phyloP scores from a whole-genome alignment of 75 land plant genomes.

The Pinus taeda region DNA sequence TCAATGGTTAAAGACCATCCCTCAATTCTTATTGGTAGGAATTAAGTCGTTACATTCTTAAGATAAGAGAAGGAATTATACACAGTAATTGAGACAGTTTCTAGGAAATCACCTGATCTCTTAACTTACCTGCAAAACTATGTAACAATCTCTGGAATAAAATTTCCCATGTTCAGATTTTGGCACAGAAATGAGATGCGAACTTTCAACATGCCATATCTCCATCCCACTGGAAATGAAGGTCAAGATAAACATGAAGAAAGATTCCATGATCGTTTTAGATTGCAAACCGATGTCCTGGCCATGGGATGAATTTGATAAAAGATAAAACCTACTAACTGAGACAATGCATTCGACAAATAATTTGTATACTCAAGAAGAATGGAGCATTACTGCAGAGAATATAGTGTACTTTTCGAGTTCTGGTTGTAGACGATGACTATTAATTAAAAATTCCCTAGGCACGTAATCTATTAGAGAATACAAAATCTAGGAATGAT shows the following conservation, averaged over 20 bases:
- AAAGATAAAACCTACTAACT: not conserved
- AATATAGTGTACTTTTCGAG: not conserved
- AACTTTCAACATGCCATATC: constrained; percentile 46
- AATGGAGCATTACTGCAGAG: not conserved
- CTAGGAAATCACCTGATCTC: not conserved
- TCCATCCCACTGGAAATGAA: constrained; percentile 37
- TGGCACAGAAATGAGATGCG: constrained; percentile 27
- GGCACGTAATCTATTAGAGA: not conserved
- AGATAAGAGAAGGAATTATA: constrained; percentile 5
- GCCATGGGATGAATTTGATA: not conserved
- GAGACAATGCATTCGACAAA: not conserved
- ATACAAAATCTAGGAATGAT: not conserved
- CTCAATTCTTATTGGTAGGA: not conserved
- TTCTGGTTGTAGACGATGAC: not conserved
- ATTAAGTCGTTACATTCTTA: not conserved
- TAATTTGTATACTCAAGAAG: not conserved
- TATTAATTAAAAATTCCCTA: not conserved
- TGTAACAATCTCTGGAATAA: constrained; percentile 36
- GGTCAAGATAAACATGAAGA: not conserved
- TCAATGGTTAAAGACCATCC: not conserved
- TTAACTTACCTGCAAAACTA: constrained; percentile 32
- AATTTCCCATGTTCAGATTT: constrained; percentile 35
- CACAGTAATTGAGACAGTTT: not conserved
- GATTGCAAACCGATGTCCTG: not conserved
- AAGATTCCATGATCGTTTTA: not conserved